Conservation (phyloP, 148 eudicot species). For the Agrostemma githago region DNA sequence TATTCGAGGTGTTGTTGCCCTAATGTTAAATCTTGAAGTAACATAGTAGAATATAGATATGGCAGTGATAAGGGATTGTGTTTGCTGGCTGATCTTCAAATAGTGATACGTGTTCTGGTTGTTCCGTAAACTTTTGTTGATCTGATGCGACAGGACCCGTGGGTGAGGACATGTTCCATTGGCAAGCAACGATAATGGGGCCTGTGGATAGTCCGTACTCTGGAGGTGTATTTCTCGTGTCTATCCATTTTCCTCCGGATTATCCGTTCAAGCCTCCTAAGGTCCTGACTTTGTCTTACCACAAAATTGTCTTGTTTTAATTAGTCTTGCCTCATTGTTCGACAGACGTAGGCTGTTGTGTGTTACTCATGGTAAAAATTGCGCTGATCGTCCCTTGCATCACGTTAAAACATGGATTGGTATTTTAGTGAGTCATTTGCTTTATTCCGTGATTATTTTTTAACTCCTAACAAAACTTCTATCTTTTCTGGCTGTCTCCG, state of each 20-base stretch:
- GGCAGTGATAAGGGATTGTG: neutral
- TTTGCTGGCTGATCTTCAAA: neutral
- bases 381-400: neutral
- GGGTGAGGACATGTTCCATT: constrained; percentile 35
- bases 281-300: constrained; percentile 13
- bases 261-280: constrained; percentile 37
- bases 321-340: neutral
- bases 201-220: constrained; percentile 34
- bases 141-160: constrained; percentile 24
- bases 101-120: neutral
- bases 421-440: neutral
- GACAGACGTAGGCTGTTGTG: neutral
- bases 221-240: constrained; percentile 33
- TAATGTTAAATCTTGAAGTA: neutral
- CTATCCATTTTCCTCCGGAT: constrained; percentile 34
- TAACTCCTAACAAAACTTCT: neutral
- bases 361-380: neutral
- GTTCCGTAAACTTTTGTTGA: neutral
- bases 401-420: neutral
- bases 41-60: neutral
- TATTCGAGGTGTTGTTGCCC: neutral
- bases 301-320: neutral
- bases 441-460: neutral
- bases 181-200: constrained; percentile 41
- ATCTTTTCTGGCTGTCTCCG: neutral